Percentiles rank a stretch among this genome's conserved stretches.
Conservation (phyloP, 495 filamentous ascomycete genomes). For the Achaetomiella virescens region DNA sequence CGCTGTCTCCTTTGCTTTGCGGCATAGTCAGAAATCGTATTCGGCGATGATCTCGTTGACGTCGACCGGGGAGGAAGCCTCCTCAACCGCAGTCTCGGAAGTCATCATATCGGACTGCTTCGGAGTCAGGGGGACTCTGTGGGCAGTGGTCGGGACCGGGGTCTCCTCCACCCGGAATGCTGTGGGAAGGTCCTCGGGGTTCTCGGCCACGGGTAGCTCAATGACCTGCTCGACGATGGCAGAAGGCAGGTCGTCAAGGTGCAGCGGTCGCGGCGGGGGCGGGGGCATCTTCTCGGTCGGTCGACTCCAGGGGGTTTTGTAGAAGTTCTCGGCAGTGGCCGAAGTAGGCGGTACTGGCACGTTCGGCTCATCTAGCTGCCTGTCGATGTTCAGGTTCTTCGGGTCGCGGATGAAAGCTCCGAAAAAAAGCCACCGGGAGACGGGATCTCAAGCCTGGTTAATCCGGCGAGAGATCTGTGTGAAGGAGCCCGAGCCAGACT, state of each 20-base stretch:
- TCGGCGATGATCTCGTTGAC: constrained; percentile 52
- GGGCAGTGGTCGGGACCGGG: constrained; percentile 28
- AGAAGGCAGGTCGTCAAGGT: constrained; percentile 28
- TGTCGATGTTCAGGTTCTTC: constrained; percentile 63
- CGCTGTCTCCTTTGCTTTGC: constrained; percentile 55
- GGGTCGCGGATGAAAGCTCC: constrained; percentile 61
- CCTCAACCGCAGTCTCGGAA: constrained; percentile 30
- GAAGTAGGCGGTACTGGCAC: constrained; percentile 53
- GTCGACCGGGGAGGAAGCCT: constrained; percentile 34
- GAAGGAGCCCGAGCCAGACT: constrained; percentile 26
- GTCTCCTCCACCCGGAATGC: constrained; percentile 41
- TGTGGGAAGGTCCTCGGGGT: constrained; percentile 58
- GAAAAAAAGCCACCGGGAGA: constrained; percentile 90
- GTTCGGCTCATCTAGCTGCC: constrained; percentile 37
- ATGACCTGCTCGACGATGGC: constrained; percentile 62
- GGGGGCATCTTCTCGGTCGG: constrained; percentile 21
- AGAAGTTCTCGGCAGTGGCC: constrained; percentile 77
- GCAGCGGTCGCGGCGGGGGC: constrained; percentile 31
- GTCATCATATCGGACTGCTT: constrained; percentile 20
- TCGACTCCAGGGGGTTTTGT: constrained; percentile 67
- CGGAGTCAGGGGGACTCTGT: constrained; percentile 19
- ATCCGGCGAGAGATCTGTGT: constrained; percentile 44
- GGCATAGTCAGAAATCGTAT: constrained; percentile 65
- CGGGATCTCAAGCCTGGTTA: constrained; percentile 72
- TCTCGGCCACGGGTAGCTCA: constrained; percentile 47